phyloP scores from a whole-genome alignment of 1,139 yeast species.

The Zygosaccharomyces sapae region DNA sequence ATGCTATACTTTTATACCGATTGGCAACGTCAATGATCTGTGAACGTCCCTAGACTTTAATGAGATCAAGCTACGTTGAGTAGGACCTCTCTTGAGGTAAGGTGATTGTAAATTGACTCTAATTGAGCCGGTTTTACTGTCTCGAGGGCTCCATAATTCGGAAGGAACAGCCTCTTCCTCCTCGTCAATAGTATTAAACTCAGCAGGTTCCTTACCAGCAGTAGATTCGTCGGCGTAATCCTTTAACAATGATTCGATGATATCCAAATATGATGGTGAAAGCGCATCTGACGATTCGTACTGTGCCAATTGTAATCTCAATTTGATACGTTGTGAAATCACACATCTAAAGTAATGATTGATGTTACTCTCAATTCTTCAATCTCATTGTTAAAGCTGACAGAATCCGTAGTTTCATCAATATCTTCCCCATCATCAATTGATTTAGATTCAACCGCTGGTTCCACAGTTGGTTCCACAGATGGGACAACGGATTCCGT shows the following conservation, averaged over 20 bases:
- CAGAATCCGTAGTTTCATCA: constrained; percentile 8
- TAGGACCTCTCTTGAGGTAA: constrained; percentile 7
- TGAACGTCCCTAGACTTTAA: constrained; percentile 20
- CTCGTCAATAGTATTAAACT: constrained; percentile 3
- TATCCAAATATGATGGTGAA: constrained; percentile 16
- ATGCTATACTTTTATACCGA: constrained; percentile 27
- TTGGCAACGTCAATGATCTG: constrained; percentile 33
- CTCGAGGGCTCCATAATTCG: constrained; percentile 5
- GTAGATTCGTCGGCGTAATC: constrained; percentile 19
- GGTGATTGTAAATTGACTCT: constrained; percentile 13
- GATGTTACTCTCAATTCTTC: constrained; percentile 15
- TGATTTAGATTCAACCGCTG: too few species aligned
- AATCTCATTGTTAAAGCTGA: constrained; percentile 7
- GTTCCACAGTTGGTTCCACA: background rate
- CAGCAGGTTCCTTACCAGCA: background rate
- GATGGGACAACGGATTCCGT: background rate
- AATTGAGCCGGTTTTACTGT: constrained; percentile 6
- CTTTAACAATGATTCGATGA: constrained; percentile 24
- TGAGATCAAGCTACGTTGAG: constrained; percentile 16
- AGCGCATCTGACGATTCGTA: constrained; percentile 16
- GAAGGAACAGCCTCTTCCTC: constrained; percentile 7
- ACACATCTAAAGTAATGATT: constrained; percentile 27
- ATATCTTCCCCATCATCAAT: constrained; percentile 15
- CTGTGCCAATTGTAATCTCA: constrained; percentile 29
- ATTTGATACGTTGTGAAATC: constrained; percentile 27